These are phyloP conservation scores for Leishmania mexicana DNA, from an alignment of 208 protist species.

Conservation along the genomic window DNA sequence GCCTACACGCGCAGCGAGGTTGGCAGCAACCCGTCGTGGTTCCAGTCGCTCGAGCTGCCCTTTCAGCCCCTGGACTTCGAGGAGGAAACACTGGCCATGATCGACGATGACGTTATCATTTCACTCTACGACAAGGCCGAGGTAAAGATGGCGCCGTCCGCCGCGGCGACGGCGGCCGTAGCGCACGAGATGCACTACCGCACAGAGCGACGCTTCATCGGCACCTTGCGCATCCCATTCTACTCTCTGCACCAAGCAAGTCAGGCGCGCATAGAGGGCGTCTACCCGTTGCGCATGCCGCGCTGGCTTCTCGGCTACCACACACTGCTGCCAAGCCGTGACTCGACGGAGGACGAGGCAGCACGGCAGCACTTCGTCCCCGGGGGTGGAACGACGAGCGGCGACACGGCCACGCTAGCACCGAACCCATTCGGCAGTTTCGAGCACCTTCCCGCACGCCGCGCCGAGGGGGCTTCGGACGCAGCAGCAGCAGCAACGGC, in stretches of 20 bases:
- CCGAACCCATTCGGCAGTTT: background rate
- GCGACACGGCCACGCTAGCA: background rate
- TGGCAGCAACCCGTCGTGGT: slow-evolving; percentile 77
- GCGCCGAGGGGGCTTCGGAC: background rate
- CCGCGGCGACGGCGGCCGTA: slow-evolving; percentile 46
- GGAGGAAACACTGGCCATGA: slow-evolving; percentile 83
- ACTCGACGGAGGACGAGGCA: background rate
- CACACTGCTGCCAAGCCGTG: background rate
- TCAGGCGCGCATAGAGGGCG: slow-evolving; percentile 72
- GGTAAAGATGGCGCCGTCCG: slow-evolving; percentile 56
- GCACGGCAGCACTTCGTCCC: background rate
- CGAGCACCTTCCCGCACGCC: background rate
- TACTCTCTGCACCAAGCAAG: slow-evolving; percentile 73
- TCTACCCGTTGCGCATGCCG: slow-evolving; percentile 65
- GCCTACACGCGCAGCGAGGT: slow-evolving; percentile 73
- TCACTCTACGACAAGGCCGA: slow-evolving; percentile 86
- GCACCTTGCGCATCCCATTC: slow-evolving; percentile 76
- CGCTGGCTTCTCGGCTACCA: slow-evolving; percentile 82
- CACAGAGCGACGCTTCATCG: slow-evolving; percentile 80
- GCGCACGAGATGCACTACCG: slow-evolving; percentile 85
- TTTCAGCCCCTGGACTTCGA: slow-evolving; percentile 85
- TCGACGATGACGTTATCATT: slow-evolving; percentile 82
- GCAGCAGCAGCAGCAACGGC: background rate
- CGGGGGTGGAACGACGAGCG: background rate
- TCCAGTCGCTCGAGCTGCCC: slow-evolving; percentile 78